A percentile compares a stretch with the other conserved stretches of the same genome.
phyloP scores from a whole-genome alignment of 164 flowering plant species.

The Annona cherimola region DNA sequence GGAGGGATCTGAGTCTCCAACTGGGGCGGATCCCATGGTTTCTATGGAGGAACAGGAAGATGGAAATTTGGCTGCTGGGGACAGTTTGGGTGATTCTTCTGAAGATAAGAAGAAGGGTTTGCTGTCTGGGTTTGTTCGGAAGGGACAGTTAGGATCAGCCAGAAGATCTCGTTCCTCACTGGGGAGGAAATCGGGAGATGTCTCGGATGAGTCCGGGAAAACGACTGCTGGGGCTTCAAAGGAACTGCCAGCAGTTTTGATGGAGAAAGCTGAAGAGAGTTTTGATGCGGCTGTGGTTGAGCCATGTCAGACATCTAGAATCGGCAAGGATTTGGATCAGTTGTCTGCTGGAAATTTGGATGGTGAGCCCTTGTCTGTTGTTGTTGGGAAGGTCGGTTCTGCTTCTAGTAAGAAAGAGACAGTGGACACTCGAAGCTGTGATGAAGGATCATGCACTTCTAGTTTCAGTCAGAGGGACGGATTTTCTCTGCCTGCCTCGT shows the following conservation, averaged over 20 bases:
- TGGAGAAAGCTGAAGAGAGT: not conserved
- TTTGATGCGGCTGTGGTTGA: not conserved
- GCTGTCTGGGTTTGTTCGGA: conserved; percentile 7
- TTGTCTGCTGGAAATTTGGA: not conserved
- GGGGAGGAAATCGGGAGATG: conserved; percentile 1
- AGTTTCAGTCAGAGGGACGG: conserved; percentile 2
- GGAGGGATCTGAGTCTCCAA: not conserved
- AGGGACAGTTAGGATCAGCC: conserved; percentile 5
- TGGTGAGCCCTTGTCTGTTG: not conserved
- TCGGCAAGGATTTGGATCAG: not conserved
- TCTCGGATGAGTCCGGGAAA: not conserved
- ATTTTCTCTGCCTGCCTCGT: not conserved
- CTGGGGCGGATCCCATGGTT: not conserved
- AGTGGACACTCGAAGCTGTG: conserved; percentile 9
- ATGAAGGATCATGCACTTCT: conserved; percentile 13
- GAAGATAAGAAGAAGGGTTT: conserved; percentile 7
- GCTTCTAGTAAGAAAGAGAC: conserved; percentile 8
- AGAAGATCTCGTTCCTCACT: conserved; percentile 2
- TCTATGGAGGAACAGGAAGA: not conserved
- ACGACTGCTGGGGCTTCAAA: not conserved
- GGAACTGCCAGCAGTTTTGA: not conserved
- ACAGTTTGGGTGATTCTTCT: not conserved
- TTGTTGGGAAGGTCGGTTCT: not conserved
- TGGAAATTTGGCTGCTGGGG: conserved; percentile 3
- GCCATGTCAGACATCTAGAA: not conserved